Evolutionary conservation across 2,329 filamentous ascomycete genomes (phyloP), one percentile per base, ranked within the genome.

Genomic region (Nothopassalora personata): DNA sequence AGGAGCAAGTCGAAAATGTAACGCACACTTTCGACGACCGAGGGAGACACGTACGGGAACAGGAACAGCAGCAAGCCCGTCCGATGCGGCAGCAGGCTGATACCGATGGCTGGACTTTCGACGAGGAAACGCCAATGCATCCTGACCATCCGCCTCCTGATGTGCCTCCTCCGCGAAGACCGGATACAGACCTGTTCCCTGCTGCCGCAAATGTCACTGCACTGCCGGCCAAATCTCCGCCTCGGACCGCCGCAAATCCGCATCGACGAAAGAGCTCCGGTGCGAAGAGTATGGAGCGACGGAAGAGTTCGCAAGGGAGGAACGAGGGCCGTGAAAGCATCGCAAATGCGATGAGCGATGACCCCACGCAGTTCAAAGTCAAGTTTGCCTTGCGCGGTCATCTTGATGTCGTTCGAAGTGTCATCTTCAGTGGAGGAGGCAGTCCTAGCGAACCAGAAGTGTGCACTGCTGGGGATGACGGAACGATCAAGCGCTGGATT

Each of bases 361-460:
- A 97, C 61, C 83, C 80, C 28, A 83, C 86, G 15, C 91, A 83
- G 66, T 97, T 99, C 78, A 97, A 95, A 74, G 87, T 97, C 59
- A 86, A 91, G 53, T 97, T 96, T 71, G 93, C 91, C 4, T 81
- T 99, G 4, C 84, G 93, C 54, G 94, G 94, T 1, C 94, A 99
- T 73, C 82, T 99, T 1, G 91, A 97, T 72, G 92, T 95, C 2
- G 91, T 99, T 5, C 87, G 94, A 45, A 91, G 91, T 0, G 90
- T 97, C 59, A 96, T 97, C 64, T 99, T 99, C 76, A 97, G 92
- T 0, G 94, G 94, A 27, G 94, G 94, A 46, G 94, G 94, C 61
- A 97, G 91, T 70, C 92, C 92, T 3, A 91, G 90, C 3, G 94
- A 99, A 72, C 94, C 94, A 1, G 94, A 99, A 74, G 93, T 99